Evolutionary conservation across 2,329 filamentous ascomycete genomes (phyloP).

Genomic region (Gnomoniopsis smithogilvyi): DNA sequence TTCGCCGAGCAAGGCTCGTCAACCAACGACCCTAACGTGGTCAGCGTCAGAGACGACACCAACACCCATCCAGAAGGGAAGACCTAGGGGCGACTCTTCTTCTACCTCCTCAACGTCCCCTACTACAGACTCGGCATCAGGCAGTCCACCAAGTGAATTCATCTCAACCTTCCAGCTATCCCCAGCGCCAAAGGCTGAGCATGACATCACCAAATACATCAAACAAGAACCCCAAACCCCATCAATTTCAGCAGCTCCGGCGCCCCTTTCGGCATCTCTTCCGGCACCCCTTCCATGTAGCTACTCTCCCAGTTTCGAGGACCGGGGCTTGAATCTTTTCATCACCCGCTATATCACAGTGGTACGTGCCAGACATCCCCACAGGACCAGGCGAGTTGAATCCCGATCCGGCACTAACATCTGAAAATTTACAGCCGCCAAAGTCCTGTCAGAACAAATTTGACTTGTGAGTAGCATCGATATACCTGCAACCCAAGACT

Average conservation of each 20-base stretch:
- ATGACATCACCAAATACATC: neutral
- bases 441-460: constrained; percentile 47
- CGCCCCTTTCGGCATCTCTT: neutral
- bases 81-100: neutral
- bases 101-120: neutral
- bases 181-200: neutral
- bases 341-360: constrained; percentile 13
- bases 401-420: neutral
- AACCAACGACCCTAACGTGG: constrained; percentile 19
- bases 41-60: constrained; percentile 3
- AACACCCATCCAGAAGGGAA: neutral
- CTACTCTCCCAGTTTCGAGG: constrained; percentile 12
- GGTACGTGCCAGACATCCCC: neutral
- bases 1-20: neutral
- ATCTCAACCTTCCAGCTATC: neutral
- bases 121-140: neutral
- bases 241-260: neutral
- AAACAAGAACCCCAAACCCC: neutral
- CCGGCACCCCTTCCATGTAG: neutral
- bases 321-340: constrained; percentile 14
- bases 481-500: neutral
- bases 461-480: constrained; percentile 33
- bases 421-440: constrained; percentile 21
- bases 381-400: neutral
- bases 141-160: neutral